Base-by-base conservation (phyloP, 331 rosid species). In the Dryas integrifolia region DNA sequence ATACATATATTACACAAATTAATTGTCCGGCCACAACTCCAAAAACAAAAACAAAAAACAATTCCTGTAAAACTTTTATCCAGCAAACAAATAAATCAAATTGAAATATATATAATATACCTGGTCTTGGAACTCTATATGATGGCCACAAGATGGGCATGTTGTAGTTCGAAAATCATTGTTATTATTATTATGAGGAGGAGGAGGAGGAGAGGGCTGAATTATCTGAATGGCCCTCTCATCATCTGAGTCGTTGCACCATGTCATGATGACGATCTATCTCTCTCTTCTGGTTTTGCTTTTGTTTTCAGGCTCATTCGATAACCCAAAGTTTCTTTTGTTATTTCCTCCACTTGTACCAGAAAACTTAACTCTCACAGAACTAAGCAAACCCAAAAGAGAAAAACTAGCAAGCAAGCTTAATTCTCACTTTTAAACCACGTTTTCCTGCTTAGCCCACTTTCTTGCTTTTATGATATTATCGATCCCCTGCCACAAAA, bases 91-190 rank as follows among this genome's bases (percentile, higher is more conserved):
- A 48, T 24, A 4, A 18, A 0, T 30, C 0, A 10, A 16, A 5
- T 15, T 12, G 9, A 0, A 65, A 9, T 18, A 18, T 18, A 26
- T 26, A 26, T 26, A 11, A n/a, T 16, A 21, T 64, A 88, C 96
- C 96, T 89, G 92, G 69, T 86, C 89, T 76, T 87, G 89, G 10
- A 86, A 40, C 76, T 87, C 70, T 40, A 92, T 73, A 57, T 74
- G 84, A 63, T 88, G 85, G 40, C 93, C 97, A 69, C 98, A 92
- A n/a, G 98, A 90, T 14, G 98, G 98, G 77, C 98, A 92, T 41
- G 81, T 79, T 64, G 86, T 39, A 75, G 78, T 86, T 38, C 73
- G 76, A 47, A 62, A 35, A 43, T 87, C 77, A 26, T 72, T 48
- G 67, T 61, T 82, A 57, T 72, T 39, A 41, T 49, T 59, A 44